A percentile compares a stretch with the other conserved stretches of the same genome.
Conservation (phyloP, 306 rosid species). For the Morella rubra region DNA sequence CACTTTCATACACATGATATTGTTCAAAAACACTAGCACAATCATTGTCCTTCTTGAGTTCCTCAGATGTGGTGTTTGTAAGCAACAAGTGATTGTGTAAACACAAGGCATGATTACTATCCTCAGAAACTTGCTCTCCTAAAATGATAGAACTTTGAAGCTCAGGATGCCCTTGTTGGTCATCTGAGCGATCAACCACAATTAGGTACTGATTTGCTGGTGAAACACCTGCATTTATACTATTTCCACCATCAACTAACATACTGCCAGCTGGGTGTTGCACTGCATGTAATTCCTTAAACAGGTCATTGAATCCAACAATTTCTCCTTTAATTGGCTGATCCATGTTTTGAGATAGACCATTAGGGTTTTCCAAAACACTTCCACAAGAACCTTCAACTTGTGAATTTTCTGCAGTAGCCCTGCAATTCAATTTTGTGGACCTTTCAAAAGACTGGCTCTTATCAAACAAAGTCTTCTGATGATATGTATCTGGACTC, state of each 20-base stretch:
- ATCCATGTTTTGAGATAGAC: neutral
- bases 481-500: slow-evolving; percentile 1
- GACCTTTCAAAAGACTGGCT: slow-evolving; percentile 16
- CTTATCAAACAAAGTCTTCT: neutral
- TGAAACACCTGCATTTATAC: slow-evolving; percentile 10
- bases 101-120: slow-evolving; percentile 21
- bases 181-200: slow-evolving; percentile 22
- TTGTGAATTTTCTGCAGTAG: neutral
- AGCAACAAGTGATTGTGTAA: slow-evolving; percentile 31
- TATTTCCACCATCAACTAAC: slow-evolving; percentile 15
- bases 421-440: neutral
- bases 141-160: slow-evolving; percentile 32
- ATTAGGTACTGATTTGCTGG: slow-evolving; percentile 19
- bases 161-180: slow-evolving; percentile 32
- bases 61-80: slow-evolving; percentile 35
- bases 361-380: neutral
- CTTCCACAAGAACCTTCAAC: neutral
- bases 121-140: slow-evolving; percentile 26
- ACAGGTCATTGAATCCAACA: slow-evolving; percentile 5
- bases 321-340: slow-evolving; percentile 4
- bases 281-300: neutral
- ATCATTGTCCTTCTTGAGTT: slow-evolving; percentile 23
- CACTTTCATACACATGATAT: slow-evolving; percentile 16
- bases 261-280: slow-evolving; percentile 24
- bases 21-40: slow-evolving; percentile 30